Evolutionary conservation across 1,284 basidiomycete species (phyloP).

Genomic region (Moesziomyces antarcticus): DNA sequence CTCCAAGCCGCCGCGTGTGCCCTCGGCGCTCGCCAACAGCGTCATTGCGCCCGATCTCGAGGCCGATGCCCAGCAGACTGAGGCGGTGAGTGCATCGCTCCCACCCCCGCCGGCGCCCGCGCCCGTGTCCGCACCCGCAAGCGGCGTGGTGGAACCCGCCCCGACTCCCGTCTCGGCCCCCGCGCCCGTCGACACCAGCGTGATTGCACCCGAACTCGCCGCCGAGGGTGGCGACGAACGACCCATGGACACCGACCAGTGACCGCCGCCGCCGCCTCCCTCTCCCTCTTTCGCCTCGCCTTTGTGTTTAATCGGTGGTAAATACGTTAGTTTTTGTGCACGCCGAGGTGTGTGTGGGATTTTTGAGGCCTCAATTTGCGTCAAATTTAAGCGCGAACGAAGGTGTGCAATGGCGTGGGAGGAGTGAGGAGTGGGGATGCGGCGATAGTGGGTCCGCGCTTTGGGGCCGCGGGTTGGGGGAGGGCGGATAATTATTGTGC

Average conservation of each 20-base stretch:
- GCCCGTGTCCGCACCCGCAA: not conserved
- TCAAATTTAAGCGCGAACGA: no score
- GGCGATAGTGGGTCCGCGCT: no score
- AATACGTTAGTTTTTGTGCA: no score
- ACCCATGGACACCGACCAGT: conserved; percentile 24
- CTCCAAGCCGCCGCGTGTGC: conserved; percentile 30
- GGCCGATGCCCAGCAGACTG: not conserved
- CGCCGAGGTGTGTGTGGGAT: no score
- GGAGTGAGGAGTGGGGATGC: no score
- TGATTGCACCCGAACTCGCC: conserved; percentile 3
- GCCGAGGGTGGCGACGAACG: conserved; percentile 2
- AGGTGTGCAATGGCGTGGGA: no score
- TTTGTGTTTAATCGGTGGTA: no score
- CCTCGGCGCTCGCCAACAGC: conserved; percentile 17
- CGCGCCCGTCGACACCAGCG: not conserved
- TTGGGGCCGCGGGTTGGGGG: no score
- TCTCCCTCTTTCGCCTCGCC: no score
- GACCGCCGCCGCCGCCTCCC: no score
- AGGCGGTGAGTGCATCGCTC: conserved; percentile 5
- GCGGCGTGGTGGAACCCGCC: conserved; percentile 22
- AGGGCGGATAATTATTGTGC: no score
- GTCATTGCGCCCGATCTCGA: conserved; percentile 18
- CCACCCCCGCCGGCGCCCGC: conserved; percentile 6
- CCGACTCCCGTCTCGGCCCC: conserved; percentile 11
- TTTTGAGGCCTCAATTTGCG: no score